phyloP scores from a whole-genome alignment of 129 eudicot species.

The Glebionis coronaria region DNA sequence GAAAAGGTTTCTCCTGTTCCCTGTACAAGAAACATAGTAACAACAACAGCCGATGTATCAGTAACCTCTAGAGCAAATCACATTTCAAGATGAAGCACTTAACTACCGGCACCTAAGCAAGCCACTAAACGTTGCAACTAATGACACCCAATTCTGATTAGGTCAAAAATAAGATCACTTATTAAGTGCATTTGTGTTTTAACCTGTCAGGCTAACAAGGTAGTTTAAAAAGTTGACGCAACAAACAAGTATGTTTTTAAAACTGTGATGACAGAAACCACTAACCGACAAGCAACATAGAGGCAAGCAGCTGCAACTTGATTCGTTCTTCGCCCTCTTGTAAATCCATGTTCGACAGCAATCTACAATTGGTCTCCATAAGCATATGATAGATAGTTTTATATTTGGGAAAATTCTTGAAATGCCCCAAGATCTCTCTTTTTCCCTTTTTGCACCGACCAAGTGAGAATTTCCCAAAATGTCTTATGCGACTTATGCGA shows the following conservation, averaged over 20 bases:
- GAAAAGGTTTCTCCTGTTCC: slow-evolving; percentile 53
- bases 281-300: slow-evolving; percentile 66
- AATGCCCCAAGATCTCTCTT: too few relatives aligned
- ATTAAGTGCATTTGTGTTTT: neutral
- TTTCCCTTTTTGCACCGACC: too few relatives aligned
- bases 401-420: too few relatives aligned
- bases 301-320: slow-evolving; percentile 70
- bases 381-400: neutral
- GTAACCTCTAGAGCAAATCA: slow-evolving; percentile 6
- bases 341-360: slow-evolving; percentile 55
- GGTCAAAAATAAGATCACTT: too few relatives aligned
- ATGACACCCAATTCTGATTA: too few relatives aligned
- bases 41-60: neutral
- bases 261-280: slow-evolving; percentile 3
- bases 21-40: slow-evolving; percentile 32
- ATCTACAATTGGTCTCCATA: slow-evolving; percentile 30
- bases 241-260: too few relatives aligned
- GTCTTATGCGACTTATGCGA: too few relatives aligned
- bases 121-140: too few relatives aligned
- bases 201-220: neutral
- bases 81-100: too few relatives aligned
- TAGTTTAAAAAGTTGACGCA: neutral
- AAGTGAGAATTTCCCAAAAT: too few relatives aligned
- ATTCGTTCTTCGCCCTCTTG: slow-evolving; percentile 46
- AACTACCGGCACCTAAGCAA: too few relatives aligned